Conservation (phyloP, 148 eudicot genomes). For the Agrostemma githago region DNA sequence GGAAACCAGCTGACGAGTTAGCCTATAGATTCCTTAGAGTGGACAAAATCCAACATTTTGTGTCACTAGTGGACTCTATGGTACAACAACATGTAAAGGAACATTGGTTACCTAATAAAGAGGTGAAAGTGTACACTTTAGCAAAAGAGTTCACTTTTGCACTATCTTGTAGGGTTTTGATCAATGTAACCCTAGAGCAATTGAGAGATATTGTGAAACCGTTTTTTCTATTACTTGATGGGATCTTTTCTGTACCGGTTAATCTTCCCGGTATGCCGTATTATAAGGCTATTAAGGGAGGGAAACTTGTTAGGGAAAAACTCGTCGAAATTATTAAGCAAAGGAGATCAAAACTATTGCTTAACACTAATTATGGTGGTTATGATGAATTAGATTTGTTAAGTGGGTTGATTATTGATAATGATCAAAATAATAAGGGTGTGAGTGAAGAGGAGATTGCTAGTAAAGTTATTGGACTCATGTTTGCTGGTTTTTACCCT, state of each 20-base stretch:
- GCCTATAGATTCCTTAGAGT: conserved; percentile 6
- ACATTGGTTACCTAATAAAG: conserved; percentile 3
- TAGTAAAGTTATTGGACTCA: conserved; percentile 25
- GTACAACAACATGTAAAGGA: conserved; percentile 6
- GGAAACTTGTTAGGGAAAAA: conserved; percentile 2
- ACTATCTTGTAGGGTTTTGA: conserved; percentile 8
- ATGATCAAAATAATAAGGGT: conserved; percentile 6
- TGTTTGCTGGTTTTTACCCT: conserved; percentile 30
- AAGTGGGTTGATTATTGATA: conserved; percentile 12
- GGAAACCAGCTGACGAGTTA: conserved; percentile 2
- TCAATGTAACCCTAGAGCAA: not conserved
- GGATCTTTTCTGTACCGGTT: conserved; percentile 9
- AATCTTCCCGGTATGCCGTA: conserved; percentile 11
- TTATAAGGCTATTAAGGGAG: conserved; percentile 5
- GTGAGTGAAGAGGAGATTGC: conserved; percentile 34
- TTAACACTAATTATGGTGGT: not conserved
- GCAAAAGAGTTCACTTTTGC: conserved; percentile 10
- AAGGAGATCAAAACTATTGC: conserved; percentile 6
- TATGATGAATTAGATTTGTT: not conserved
- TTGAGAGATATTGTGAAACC: conserved; percentile 2
- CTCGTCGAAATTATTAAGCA: conserved; percentile 6
- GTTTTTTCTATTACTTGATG: not conserved
- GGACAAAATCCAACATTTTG: not conserved
- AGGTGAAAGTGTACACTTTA: not conserved
- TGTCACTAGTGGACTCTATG: conserved; percentile 2